phyloP scores from a whole-genome alignment of 208 protist species.

The Trypanosoma lewisi region DNA sequence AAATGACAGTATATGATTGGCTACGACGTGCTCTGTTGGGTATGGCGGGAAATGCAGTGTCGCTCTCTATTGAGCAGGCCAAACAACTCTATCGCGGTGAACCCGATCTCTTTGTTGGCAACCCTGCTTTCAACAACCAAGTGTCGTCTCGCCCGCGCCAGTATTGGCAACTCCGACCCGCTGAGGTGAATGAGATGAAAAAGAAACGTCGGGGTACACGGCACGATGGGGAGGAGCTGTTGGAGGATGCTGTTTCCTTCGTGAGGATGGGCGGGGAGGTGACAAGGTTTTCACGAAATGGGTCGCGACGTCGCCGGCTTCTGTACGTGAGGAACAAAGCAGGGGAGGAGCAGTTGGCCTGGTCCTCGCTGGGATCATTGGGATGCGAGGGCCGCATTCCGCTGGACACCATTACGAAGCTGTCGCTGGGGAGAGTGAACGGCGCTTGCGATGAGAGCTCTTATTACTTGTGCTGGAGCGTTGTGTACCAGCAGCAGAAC shows the following conservation, averaged over 20 bases:
- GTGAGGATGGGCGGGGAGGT: constrained; percentile 67
- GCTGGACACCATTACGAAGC: constrained; percentile 37
- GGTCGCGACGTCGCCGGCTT: constrained; percentile 37
- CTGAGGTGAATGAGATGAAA: neutral
- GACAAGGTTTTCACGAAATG: constrained; percentile 38
- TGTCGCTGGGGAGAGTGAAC: constrained; percentile 55
- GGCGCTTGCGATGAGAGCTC: constrained; percentile 29
- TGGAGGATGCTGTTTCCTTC: constrained; percentile 53
- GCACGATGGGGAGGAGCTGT: constrained; percentile 54
- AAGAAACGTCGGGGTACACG: constrained; percentile 10
- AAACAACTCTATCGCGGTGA: constrained; percentile 1
- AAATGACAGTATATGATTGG: constrained; percentile 39
- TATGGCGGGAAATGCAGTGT: constrained; percentile 59
- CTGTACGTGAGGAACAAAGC: constrained; percentile 49
- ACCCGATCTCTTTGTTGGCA: neutral
- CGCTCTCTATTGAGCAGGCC: constrained; percentile 25
- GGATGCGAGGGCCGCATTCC: constrained; percentile 34
- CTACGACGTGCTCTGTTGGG: constrained; percentile 39
- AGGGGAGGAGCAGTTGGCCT: constrained; percentile 40
- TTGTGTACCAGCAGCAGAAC: neutral
- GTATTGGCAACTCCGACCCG: constrained; percentile 8
- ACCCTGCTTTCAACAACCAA: neutral
- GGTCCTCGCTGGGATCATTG: constrained; percentile 32
- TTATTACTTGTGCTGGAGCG: constrained; percentile 12
- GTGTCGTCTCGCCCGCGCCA: neutral